Percentiles rank a stretch among this genome's conserved stretches.
phyloP scores from a whole-genome alignment of 306 rosid species.

The Abrus pulchellus region DNA sequence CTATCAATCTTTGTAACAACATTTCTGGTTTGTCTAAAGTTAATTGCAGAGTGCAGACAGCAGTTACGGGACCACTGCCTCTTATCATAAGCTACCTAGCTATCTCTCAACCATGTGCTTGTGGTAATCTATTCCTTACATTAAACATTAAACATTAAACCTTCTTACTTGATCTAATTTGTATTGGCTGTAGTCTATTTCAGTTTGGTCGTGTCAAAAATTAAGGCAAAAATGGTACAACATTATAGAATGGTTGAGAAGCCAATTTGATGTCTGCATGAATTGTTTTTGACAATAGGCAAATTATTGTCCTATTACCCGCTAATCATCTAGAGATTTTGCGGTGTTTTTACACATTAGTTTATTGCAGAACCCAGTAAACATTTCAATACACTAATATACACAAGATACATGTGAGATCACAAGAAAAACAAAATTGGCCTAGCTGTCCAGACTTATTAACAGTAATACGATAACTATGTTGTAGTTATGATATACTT shows the following conservation, averaged over 20 bases:
- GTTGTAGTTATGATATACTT: conserved; percentile 9
- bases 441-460: not conserved
- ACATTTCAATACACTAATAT: not conserved
- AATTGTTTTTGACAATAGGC: conserved; percentile 11
- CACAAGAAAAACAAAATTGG: conserved; percentile 16
- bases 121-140: conserved; percentile 53
- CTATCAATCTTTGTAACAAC: conserved; percentile 22
- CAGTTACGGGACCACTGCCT: conserved; percentile 62
- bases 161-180: conserved; percentile 9
- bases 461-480: not conserved
- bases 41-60: conserved; percentile 53
- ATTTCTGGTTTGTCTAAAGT: conserved; percentile 21
- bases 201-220: conserved; percentile 60
- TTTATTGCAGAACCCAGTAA: not conserved
- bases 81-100: conserved; percentile 57
- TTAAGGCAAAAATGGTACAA: conserved; percentile 67
- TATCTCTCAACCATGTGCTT: conserved; percentile 68
- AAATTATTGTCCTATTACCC: conserved; percentile 13
- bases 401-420: not conserved
- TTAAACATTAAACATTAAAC: not conserved
- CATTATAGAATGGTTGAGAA: not conserved
- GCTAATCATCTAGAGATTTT: not conserved
- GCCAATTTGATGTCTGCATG: conserved; percentile 2
- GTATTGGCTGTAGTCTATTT: conserved; percentile 35
- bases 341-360: not conserved